phyloP scores from a whole-genome alignment of 495 filamentous ascomycete species.

The Aspergillus haitiensis region DNA sequence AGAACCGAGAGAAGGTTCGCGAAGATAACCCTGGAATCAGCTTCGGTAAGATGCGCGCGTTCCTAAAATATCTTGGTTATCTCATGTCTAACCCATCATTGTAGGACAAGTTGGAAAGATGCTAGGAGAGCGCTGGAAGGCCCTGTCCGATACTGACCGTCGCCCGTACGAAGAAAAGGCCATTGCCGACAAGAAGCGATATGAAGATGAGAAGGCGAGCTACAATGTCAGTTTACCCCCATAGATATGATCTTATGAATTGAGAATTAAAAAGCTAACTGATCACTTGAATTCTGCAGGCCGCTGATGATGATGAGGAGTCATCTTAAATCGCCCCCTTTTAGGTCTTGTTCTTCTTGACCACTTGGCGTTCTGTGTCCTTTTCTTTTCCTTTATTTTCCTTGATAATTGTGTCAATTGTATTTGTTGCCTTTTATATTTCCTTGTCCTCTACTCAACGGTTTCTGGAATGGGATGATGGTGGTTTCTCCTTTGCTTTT shows the following conservation, averaged over 20 bases:
- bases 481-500: slow-evolving; percentile 47
- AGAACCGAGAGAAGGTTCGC: slow-evolving; percentile 95
- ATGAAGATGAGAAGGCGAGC: slow-evolving; percentile 92
- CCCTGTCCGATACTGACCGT: slow-evolving; percentile 81
- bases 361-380: slow-evolving; percentile 34
- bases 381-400: slow-evolving; percentile 31
- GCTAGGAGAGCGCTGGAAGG: slow-evolving; percentile 98
- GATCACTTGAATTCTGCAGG: slow-evolving; percentile 28
- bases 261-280: slow-evolving; percentile 19
- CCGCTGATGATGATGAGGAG: slow-evolving; percentile 55
- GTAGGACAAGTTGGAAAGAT: slow-evolving; percentile 94
- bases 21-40: slow-evolving; percentile 97
- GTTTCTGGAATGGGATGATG: slow-evolving; percentile 46
- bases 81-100: slow-evolving; percentile 19
- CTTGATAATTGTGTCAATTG: slow-evolving; percentile 37
- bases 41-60: slow-evolving; percentile 66
- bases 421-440: slow-evolving; percentile 27
- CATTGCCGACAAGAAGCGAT: slow-evolving; percentile 94
- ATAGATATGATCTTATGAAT: no score
- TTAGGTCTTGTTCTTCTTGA: slow-evolving; percentile 30
- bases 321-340: slow-evolving; percentile 40
- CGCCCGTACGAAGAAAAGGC: slow-evolving; percentile 95
- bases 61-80: not conserved
- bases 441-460: slow-evolving; percentile 36
- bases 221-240: slow-evolving; percentile 73